These are phyloP conservation scores for Schizothecium vesticola DNA, from an alignment of 495 filamentous ascomycete genomes.

Conservation along the genomic window DNA sequence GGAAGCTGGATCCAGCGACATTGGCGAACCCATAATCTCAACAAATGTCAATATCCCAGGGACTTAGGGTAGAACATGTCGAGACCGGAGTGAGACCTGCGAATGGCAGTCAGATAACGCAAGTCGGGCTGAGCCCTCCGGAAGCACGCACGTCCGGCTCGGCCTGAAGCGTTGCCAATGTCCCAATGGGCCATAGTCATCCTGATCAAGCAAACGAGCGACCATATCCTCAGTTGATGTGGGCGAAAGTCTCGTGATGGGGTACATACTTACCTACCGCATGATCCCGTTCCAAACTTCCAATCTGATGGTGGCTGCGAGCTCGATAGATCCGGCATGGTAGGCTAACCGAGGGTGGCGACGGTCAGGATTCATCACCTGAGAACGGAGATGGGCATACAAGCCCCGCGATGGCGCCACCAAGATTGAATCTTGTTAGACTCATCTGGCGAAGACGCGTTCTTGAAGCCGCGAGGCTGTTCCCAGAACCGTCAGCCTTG, in stretches of 20 bases:
- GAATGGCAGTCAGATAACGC: not conserved
- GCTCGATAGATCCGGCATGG: not conserved
- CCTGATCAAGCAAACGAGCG: not conserved
- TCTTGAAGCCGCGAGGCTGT: not conserved
- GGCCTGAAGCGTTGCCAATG: not conserved
- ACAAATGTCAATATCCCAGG: not conserved
- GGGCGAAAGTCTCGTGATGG: not conserved
- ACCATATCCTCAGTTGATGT: not conserved
- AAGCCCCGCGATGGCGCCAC: not conserved
- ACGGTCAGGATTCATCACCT: not conserved
- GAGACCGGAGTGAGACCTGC: not conserved
- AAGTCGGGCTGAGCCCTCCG: not conserved
- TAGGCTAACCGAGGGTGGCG: not conserved
- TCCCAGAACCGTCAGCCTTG: not conserved
- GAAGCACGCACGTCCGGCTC: not conserved
- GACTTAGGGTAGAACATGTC: not conserved
- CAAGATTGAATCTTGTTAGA: not conserved
- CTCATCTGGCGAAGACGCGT: not conserved
- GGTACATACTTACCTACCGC: not conserved
- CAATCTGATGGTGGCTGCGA: not conserved
- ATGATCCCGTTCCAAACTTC: not conserved
- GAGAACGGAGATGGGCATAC: not conserved
- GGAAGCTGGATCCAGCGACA: not conserved
- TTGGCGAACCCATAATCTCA: not conserved
- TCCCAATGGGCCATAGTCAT: not conserved